phyloP scores from a whole-genome alignment of 2,329 filamentous ascomycete genomes.

The Pseudogymnoascus sp. region DNA sequence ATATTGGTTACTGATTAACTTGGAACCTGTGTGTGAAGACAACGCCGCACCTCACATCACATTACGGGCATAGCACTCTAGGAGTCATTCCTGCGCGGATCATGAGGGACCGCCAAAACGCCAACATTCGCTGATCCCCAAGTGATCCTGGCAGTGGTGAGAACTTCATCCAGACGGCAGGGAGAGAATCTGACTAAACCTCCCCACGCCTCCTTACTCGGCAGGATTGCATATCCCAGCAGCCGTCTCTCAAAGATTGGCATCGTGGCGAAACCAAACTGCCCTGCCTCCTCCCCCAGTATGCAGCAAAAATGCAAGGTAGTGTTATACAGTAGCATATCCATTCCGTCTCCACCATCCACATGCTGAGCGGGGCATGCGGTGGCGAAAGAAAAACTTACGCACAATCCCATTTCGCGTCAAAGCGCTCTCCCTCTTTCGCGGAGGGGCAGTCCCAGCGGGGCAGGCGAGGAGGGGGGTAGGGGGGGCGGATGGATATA shows the following conservation, averaged over 20 bases:
- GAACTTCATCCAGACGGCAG: background rate
- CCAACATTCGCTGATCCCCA: background rate
- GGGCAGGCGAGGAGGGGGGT: background rate
- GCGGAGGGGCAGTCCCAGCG: background rate
- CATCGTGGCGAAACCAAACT: background rate
- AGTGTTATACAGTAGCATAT: background rate
- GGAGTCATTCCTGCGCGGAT: background rate
- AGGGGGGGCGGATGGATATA: background rate
- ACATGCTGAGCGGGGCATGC: background rate
- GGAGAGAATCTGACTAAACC: background rate
- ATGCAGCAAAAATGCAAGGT: background rate
- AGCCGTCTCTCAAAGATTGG: background rate
- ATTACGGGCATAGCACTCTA: background rate
- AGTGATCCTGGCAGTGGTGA: background rate
- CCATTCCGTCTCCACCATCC: background rate
- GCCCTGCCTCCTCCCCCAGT: background rate
- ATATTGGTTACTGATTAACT: background rate
- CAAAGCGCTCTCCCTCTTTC: background rate
- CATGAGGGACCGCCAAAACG: background rate
- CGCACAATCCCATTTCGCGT: background rate
- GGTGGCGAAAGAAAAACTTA: background rate
- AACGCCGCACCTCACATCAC: background rate
- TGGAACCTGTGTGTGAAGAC: constrained; percentile 1
- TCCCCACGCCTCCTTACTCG: background rate
- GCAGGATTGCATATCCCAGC: background rate